Percentiles rank a stretch among this genome's conserved stretches.
Conservation (phyloP, 176 grass and related monocot genomes). For the Bonia amplexicaulis region DNA sequence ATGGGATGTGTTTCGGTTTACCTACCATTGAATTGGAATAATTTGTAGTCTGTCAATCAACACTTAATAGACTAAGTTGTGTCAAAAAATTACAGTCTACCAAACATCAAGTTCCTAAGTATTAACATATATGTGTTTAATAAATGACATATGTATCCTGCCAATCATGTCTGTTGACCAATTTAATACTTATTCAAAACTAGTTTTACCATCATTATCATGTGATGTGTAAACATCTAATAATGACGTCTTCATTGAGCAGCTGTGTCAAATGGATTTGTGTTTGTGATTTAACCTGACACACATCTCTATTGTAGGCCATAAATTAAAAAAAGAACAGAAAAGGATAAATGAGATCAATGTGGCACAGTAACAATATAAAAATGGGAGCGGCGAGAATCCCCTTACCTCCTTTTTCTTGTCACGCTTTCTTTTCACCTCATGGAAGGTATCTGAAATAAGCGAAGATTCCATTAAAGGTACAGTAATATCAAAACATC, state of each 20-base stretch:
- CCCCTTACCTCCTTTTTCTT: slow-evolving; percentile 78
- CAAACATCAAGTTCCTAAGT: not conserved
- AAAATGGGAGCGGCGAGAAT: not conserved
- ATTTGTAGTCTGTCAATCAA: not conserved
- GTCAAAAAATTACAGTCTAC: not conserved
- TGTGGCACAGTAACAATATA: not conserved
- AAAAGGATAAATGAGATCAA: not conserved
- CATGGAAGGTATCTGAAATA: slow-evolving; percentile 76
- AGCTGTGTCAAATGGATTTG: not conserved
- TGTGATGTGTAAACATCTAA: not conserved
- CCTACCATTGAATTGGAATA: not conserved
- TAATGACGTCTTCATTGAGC: not conserved
- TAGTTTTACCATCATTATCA: not conserved
- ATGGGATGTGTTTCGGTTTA: not conserved
- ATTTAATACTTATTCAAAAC: not conserved
- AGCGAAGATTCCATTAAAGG: not conserved
- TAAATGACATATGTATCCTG: not conserved
- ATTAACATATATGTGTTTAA: not conserved
- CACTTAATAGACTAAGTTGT: not conserved
- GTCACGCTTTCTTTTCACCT: slow-evolving; percentile 75
- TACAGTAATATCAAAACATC: not conserved
- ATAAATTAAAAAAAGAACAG: not conserved
- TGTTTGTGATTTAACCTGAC: not conserved
- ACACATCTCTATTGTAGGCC: not conserved
- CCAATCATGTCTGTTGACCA: not conserved